Conservation (phyloP, 345 rosid genomes). For the Salix koriyanagi region DNA sequence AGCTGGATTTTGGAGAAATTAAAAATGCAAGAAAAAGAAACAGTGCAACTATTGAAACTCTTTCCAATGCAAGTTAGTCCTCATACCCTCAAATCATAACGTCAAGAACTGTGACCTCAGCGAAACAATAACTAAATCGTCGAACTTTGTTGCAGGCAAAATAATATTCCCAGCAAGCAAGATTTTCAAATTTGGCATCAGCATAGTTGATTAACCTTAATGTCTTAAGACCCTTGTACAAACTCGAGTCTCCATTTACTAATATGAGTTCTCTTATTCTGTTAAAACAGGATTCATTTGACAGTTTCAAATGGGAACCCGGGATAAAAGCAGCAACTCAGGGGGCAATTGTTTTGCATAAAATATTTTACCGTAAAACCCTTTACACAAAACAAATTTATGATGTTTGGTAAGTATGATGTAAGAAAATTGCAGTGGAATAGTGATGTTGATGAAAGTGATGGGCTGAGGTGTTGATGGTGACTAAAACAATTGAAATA, state of each 20-base stretch:
- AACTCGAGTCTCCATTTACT: neutral
- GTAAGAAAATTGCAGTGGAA: too few relatives aligned
- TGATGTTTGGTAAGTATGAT: too few relatives aligned
- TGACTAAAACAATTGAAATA: too few relatives aligned
- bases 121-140: neutral
- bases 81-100: neutral
- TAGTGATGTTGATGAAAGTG: too few relatives aligned
- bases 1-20: neutral
- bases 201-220: neutral
- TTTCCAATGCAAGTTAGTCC: neutral
- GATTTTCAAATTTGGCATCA: neutral
- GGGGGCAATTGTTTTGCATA: too few relatives aligned
- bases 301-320: too few relatives aligned
- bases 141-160: neutral
- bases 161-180: neutral
- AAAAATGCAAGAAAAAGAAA: neutral
- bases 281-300: too few relatives aligned
- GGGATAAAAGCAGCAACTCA: too few relatives aligned
- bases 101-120: neutral
- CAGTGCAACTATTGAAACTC: neutral
- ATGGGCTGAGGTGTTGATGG: too few relatives aligned
- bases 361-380: too few relatives aligned
- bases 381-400: too few relatives aligned
- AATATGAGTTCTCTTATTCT: neutral
- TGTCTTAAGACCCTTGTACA: neutral